phyloP scores from a whole-genome alignment of 768 basidiomycete genomes.

The Russula sp. region DNA sequence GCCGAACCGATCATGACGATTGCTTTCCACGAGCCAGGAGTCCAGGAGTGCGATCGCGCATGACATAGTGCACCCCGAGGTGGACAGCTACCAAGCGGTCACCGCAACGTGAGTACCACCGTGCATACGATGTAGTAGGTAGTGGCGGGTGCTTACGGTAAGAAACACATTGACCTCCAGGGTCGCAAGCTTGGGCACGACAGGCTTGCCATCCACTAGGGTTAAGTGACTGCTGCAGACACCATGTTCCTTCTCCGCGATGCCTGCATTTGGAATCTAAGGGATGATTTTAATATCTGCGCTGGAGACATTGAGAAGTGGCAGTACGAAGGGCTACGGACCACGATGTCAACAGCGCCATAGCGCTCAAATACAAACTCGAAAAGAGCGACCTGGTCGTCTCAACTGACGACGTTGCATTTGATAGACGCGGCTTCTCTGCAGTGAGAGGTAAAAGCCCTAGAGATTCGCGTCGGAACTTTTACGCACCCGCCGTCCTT shows the following conservation, averaged over 20 bases:
- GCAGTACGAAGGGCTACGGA: slow-evolving; percentile 19
- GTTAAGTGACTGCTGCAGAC: slow-evolving; percentile 13
- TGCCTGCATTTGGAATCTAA: slow-evolving; percentile 27
- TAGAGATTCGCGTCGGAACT: no score
- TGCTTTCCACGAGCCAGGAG: slow-evolving; percentile 25
- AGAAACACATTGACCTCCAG: slow-evolving; percentile 31
- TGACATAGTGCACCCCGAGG: slow-evolving; percentile 32
- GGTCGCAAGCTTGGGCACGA: slow-evolving; percentile 27
- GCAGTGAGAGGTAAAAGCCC: neutral
- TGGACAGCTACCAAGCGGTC: slow-evolving; percentile 26
- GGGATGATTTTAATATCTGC: neutral
- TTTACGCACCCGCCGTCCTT: slow-evolving; percentile 24
- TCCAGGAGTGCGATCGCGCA: slow-evolving; percentile 15
- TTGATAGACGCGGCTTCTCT: slow-evolving; percentile 19
- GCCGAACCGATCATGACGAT: slow-evolving; percentile 33
- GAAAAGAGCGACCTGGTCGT: slow-evolving; percentile 30
- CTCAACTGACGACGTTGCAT: slow-evolving; percentile 27
- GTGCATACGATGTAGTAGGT: no score
- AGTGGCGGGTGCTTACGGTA: slow-evolving; percentile 26
- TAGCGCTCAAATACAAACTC: slow-evolving; percentile 27
- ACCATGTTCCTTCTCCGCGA: slow-evolving; percentile 1
- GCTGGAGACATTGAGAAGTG: neutral
- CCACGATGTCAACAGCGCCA: slow-evolving; percentile 31
- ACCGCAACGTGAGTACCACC: neutral
- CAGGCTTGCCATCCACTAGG: slow-evolving; percentile 26